Evolutionary conservation across 345 rosid genomes (phyloP), one percentile per base, ranked within the genome.

Genomic region (Pelargonium nanum): DNA sequence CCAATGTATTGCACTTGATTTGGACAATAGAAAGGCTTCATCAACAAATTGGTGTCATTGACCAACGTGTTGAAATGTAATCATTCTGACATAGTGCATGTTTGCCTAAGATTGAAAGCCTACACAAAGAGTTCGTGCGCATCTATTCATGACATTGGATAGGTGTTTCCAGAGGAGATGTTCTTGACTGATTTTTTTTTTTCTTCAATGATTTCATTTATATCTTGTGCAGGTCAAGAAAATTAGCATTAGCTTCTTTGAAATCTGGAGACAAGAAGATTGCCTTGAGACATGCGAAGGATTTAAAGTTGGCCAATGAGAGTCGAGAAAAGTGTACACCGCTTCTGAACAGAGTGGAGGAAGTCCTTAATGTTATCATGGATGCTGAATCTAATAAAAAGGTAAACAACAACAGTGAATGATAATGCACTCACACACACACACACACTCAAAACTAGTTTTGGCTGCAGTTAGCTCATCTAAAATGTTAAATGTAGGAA

Each of bases 21-120:
- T 83, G 84, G 80, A 86, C 93, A 15, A 76, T 77, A 57, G 93
- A 92, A 75, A 89, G 75, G 87, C 95, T 88, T 75, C 91, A 85
- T 67, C 79, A 85, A 48, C 96, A 85, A 73, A 84, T 92, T 56
- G 72, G 77, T 22, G 66, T 85, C 67, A 77, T 83, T 65, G 87
- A 91, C 70, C 85, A 61, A 56, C 95, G 80, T 17, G 75, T 80
- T 70, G 84, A 85, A 74, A 75, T 50, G 98, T 88, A 88, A 68
- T 34, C 34, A 26, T 68, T 19, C 32, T 24, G 24, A 12, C 61
- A 59, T 65, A 26, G 19, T 59, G 10, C 32, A 23, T 23, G 24
- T 21, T 60, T 20, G 6, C 13, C 17, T 19, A 6, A 15, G 19
- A 15, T 48, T 48, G 19, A 4, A n/a, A 48, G 53, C 20, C 20